Base-by-base conservation (phyloP, 2,329 filamentous ascomycete species). In the Macrophomina phaseolina region DNA sequence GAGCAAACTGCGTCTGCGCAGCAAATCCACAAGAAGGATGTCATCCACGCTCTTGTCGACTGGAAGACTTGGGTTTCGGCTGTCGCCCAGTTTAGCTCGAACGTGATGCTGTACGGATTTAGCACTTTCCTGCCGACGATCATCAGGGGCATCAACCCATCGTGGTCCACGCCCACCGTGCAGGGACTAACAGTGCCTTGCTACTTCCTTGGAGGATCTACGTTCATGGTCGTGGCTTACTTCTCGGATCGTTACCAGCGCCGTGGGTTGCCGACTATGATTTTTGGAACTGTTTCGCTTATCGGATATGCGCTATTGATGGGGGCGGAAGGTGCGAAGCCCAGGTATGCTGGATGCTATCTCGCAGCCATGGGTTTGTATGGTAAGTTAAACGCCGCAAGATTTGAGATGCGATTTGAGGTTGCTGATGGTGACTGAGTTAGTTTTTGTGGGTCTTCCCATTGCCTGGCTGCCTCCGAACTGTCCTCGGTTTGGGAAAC, bases 51-150 rank as follows among this genome's bases (percentile, higher is more conserved):
- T 0, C 87, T 91, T 67, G 84, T 82, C 69, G 91, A 94, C 77
- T 93, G 90, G 90, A 93, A 91, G 75, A 87, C 92, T 23, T 92
- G 89, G 84, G 79, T 84, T 1, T 93, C 93, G 74, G 89, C 85
- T 69, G 76, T 87, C 45, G 90, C 83, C 5, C 90, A 92, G 75
- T 93, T 93, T 73, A 90, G 91, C 5, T 84, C 85, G 16, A 90
- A 93, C 73, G 91, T 89, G 1, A 91, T 94, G 87, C 83, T 94
- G 0, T 94, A 94, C 73, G 90, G 91, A 3, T 93, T 89, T 76
- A 90, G 88, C 61, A 93, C 90, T 0, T 94, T 94, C 74, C 79
- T 94, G 49, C 91, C 91, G 0, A 93, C 90, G 4, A 94, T 94
- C 70, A 92, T 94, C 75, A 82, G 86, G 48, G 88, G 85, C 4